Conservation (phyloP, 768 basidiomycete genomes). For the Fomitopsis serialis region DNA sequence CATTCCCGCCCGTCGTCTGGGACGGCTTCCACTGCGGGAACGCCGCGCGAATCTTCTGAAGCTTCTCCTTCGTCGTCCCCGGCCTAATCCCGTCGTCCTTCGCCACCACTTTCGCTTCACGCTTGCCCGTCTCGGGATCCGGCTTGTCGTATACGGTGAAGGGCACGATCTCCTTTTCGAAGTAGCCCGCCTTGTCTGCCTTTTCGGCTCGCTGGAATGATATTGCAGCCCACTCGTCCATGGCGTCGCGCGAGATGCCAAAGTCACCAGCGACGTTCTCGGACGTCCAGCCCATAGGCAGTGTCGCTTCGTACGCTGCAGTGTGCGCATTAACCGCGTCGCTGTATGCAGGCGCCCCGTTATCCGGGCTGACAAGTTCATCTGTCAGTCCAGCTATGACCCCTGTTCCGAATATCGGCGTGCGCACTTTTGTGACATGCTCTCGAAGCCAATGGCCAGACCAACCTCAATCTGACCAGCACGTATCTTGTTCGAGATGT, state of each 20-base stretch:
- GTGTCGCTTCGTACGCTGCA: constrained; percentile 53
- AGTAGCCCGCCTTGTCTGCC: constrained; percentile 63
- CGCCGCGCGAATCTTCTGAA: constrained; percentile 63
- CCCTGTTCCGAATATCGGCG: too few species aligned
- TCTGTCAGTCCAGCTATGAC: constrained; percentile 4
- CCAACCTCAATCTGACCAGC: constrained; percentile 79
- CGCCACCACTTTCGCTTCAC: constrained; percentile 46
- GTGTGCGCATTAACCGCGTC: constrained; percentile 53
- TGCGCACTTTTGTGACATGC: constrained; percentile 72
- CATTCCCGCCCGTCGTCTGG: constrained; percentile 80
- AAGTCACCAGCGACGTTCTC: constrained; percentile 82
- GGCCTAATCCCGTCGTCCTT: constrained; percentile 77
- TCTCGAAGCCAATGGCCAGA: constrained; percentile 79
- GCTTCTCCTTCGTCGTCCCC: constrained; percentile 61
- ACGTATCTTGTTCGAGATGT: constrained; percentile 70
- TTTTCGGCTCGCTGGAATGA: constrained; percentile 78
- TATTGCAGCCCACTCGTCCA: constrained; percentile 67
- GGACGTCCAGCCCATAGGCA: constrained; percentile 88
- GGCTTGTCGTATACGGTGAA: constrained; percentile 56
- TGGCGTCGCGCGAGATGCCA: constrained; percentile 63
- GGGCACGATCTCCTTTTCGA: constrained; percentile 68
- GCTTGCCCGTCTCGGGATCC: constrained; percentile 48
- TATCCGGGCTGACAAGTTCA: constrained; percentile 48
- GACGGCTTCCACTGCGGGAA: constrained; percentile 80
- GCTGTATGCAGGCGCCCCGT: constrained; percentile 53